Conservation (phyloP, 2,329 filamentous ascomycete species). For the Fusarium pseudocircinatum region DNA sequence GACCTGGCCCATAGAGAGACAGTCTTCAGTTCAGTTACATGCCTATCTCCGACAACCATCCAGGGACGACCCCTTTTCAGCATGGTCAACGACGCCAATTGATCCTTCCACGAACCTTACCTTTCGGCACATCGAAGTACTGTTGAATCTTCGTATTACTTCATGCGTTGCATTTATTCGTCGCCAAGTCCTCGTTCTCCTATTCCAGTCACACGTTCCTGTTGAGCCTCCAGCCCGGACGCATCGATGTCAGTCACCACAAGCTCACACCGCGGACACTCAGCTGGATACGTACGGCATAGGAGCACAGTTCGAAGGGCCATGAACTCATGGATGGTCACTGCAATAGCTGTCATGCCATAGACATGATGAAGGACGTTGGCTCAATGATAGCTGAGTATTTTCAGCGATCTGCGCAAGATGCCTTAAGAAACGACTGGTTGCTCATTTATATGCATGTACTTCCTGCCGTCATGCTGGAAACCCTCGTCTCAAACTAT, state of each 20-base stretch:
- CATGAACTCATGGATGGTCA: not conserved
- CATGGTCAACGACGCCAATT: not conserved
- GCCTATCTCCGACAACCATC: not conserved
- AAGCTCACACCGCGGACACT: not conserved
- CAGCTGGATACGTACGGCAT: not conserved
- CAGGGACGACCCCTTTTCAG: slow-evolving; percentile 1
- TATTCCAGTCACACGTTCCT: not conserved
- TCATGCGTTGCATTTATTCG: not conserved
- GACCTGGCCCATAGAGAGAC: not conserved
- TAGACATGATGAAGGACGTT: not conserved
- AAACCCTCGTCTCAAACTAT: not conserved
- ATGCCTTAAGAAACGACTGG: not conserved
- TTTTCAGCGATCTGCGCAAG: not conserved
- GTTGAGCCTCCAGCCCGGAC: not conserved
- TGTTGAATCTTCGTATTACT: not conserved
- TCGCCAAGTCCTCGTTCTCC: not conserved
- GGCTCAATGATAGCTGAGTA: not conserved
- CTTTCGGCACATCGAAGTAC: not conserved
- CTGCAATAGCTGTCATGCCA: not conserved
- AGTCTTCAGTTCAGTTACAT: not conserved
- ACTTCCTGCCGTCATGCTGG: not conserved
- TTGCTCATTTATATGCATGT: too few relatives aligned
- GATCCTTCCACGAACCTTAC: not conserved
- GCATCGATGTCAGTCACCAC: not conserved
- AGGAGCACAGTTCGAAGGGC: not conserved